Evolutionary conservation across 345 rosid genomes (phyloP), one percentile per base, ranked within the genome.

Genomic region (Microthlaspi erraticum): DNA sequence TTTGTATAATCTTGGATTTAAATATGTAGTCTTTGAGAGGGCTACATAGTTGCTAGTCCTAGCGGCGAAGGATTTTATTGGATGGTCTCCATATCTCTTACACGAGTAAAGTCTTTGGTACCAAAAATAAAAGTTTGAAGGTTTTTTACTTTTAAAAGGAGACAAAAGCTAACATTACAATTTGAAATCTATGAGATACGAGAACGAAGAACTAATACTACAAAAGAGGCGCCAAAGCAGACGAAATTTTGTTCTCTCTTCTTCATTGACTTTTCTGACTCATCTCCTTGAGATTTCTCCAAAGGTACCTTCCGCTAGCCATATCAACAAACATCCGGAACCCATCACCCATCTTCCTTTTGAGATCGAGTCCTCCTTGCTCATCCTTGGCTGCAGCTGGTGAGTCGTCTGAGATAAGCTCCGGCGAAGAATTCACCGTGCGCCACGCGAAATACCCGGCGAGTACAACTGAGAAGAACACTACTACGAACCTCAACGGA

Each of bases 311-410:
- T 50, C 96, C 94, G 43, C 88, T 92, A 8, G 98, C 96, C 92
- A 89, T 89, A 85, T 92, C 98, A 4, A 87, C 89, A 61, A 83
- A 83, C 54, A 71, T 84, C 94, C 88, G 87, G 56, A 92, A 92
- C 34, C 84, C 92, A 52, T 83, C 78, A 63, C 72, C 78, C 16
- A 79, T 69, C 80, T 69, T 74, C 79, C 64, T 82, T 66, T 71
- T 83, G 33, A 78, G 52, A 70, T 68, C 62, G 66, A 70, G 53
- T 67, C 51, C 86, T 66, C 51, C 86, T 66, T 79, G 74, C 53
- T 81, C 68, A 9, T 87, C 88, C 2, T 81, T 73, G 20, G 54
- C 44, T 17, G 81, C 87, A 5, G 45, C 63, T 10, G 48, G 9
- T 1, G 85, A 76, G 17, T 81, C 89, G 44, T 66, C 82, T 46